Evolutionary conservation across 2,329 filamentous ascomycete genomes (phyloP).

Genomic region (Geoglossum cookeanum): DNA sequence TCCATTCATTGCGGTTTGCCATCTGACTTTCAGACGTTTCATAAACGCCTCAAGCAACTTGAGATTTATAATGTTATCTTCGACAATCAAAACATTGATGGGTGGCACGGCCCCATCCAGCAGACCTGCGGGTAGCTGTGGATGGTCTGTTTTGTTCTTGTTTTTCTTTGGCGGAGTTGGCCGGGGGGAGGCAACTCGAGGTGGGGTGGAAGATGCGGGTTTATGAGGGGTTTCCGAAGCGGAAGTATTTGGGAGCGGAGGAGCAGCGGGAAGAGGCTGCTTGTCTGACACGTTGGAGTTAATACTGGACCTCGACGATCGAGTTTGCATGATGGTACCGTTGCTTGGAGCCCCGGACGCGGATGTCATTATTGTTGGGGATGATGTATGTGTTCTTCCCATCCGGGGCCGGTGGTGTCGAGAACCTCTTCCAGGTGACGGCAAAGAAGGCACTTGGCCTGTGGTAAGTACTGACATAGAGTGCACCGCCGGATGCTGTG

Average conservation of each 20-base stretch:
- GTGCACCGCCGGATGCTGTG: constrained; percentile 27
- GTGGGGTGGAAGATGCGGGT: constrained; percentile 19
- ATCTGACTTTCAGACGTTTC: constrained; percentile 85
- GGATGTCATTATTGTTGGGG: constrained; percentile 48
- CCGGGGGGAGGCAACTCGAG: constrained; percentile 30
- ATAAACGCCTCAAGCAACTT: constrained; percentile 88
- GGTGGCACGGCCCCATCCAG: constrained; percentile 75
- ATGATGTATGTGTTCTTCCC: constrained; percentile 57
- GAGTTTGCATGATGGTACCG: constrained; percentile 13
- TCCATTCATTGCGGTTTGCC: constrained; percentile 94
- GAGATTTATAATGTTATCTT: constrained; percentile 96
- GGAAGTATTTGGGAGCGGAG: constrained; percentile 19
- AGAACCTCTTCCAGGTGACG: constrained; percentile 55
- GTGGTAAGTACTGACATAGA: constrained; percentile 68
- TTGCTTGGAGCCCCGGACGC: constrained; percentile 24
- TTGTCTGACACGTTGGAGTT: constrained; percentile 14
- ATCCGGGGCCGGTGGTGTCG: constrained; percentile 42
- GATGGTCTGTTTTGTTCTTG: constrained; percentile 28
- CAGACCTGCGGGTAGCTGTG: constrained; percentile 38
- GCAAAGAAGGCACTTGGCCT: constrained; percentile 60
- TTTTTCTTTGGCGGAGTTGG: constrained; percentile 31
- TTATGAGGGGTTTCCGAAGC: constrained; percentile 20
- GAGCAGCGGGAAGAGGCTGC: constrained; percentile 16
- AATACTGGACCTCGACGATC: constrained; percentile 1
- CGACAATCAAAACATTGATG: constrained; percentile 93